phyloP scores from a whole-genome alignment of 2,329 filamentous ascomycete species.

The Dactylellina sp. region DNA sequence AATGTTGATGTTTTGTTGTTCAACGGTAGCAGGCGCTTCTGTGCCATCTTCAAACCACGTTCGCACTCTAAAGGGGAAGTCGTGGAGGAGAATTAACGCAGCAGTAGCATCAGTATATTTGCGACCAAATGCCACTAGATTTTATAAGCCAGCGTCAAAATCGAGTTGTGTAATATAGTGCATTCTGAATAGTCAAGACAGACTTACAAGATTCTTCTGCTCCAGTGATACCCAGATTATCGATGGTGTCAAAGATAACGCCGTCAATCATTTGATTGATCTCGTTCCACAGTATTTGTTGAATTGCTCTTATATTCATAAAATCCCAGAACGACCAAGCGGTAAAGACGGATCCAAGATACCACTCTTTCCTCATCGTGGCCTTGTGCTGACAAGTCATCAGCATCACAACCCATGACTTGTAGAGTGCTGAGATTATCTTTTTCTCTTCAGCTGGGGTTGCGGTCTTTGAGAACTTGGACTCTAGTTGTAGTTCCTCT shows the following conservation, averaged over 20 bases:
- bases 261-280: neutral
- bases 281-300: constrained; percentile 16
- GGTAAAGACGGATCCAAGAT: constrained; percentile 9
- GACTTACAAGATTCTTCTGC: constrained; percentile 8
- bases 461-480: neutral
- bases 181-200: neutral
- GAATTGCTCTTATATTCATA: constrained; percentile 21
- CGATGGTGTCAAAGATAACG: neutral
- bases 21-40: neutral
- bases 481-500: neutral
- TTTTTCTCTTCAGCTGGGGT: constrained; percentile 12
- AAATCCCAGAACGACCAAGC: constrained; percentile 21
- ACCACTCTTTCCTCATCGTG: constrained; percentile 2
- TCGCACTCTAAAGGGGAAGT: constrained; percentile 11
- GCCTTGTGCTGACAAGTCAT: constrained; percentile 20
- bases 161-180: too few relatives aligned
- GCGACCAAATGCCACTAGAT: neutral
- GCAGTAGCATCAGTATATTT: neutral
- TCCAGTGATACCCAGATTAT: neutral
- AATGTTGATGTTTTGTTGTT: neutral
- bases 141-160: neutral
- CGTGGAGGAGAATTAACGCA: constrained; percentile 21
- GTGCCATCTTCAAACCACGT: constrained; percentile 10
- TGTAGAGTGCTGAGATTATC: constrained; percentile 16
- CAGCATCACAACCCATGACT: constrained; percentile 24